These are phyloP conservation scores for Colletotrichum sp. DNA, from an alignment of 2,329 filamentous ascomycete species.

Conservation along the genomic window DNA sequence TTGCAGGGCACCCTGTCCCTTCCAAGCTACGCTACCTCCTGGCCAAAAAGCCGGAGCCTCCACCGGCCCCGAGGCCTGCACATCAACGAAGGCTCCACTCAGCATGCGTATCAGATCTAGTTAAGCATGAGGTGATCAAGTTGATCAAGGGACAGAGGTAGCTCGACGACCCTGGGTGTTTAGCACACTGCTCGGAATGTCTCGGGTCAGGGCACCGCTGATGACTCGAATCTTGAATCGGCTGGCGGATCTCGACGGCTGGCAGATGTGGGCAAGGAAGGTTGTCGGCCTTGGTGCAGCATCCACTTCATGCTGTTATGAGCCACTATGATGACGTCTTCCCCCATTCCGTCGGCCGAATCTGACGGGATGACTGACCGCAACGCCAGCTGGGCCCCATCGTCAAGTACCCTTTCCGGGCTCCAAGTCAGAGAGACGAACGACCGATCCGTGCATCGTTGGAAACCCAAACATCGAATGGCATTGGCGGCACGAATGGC, in stretches of 20 bases:
- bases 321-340: background rate
- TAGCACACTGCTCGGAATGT: background rate
- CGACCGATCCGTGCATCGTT: background rate
- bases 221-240: background rate
- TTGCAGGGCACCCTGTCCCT: background rate
- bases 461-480: background rate
- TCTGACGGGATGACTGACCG: background rate
- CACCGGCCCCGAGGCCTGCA: background rate
- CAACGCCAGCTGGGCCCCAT: background rate
- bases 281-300: background rate
- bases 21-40: background rate
- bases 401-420: background rate
- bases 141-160: background rate
- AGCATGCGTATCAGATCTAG: background rate
- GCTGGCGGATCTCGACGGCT: background rate
- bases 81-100: background rate
- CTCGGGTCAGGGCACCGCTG: background rate
- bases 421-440: background rate
- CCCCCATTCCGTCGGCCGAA: background rate
- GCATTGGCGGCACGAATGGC: background rate
- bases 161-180: background rate
- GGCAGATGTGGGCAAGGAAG: background rate
- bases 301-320: background rate
- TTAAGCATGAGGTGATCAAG: background rate
- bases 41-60: background rate